Conservation (phyloP, 2,329 filamentous ascomycete genomes). For the Cladosporium sp. region DNA sequence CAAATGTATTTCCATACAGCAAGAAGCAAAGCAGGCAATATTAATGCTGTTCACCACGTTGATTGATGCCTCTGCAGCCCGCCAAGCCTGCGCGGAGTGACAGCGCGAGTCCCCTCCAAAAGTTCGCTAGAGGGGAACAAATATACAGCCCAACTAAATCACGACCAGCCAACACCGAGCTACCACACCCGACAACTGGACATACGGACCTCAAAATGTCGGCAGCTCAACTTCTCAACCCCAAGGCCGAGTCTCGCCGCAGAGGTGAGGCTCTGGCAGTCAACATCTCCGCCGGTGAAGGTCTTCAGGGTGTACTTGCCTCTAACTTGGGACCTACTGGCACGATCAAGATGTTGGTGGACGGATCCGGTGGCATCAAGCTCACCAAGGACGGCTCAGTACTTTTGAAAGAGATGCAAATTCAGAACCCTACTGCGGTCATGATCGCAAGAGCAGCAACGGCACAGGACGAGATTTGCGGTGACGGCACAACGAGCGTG, state of each 20-base stretch:
- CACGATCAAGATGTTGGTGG: conserved; percentile 87
- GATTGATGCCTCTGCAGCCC: background rate
- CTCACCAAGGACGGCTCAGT: conserved; percentile 98
- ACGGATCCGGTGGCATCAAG: conserved; percentile 75
- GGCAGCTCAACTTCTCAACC: conserved; percentile 95
- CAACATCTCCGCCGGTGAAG: conserved; percentile 95
- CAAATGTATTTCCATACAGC: too few species aligned
- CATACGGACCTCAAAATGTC: conserved; percentile 60
- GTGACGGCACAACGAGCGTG: conserved; percentile 95
- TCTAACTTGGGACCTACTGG: conserved; percentile 92
- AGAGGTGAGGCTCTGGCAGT: conserved; percentile 94
- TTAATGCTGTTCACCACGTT: too few species aligned
- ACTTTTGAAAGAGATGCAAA: conserved; percentile 73
- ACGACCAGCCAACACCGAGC: conserved; percentile 1
- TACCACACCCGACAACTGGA: background rate
- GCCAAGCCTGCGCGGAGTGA: background rate
- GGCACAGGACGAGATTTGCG: conserved; percentile 96
- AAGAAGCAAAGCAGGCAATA: too few species aligned
- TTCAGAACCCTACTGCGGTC: conserved; percentile 94
- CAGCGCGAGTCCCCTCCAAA: background rate
- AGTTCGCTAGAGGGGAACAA: background rate
- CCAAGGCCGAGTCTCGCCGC: conserved; percentile 96
- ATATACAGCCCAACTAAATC: background rate
- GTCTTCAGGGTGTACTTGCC: conserved; percentile 71
- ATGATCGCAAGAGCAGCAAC: conserved; percentile 81